A percentile compares a stretch with the other conserved stretches of the same genome.
These are phyloP conservation scores for Torrubiellomyces zombiae DNA, from an alignment of 2,329 filamentous ascomycete genomes.

Conservation along the genomic window DNA sequence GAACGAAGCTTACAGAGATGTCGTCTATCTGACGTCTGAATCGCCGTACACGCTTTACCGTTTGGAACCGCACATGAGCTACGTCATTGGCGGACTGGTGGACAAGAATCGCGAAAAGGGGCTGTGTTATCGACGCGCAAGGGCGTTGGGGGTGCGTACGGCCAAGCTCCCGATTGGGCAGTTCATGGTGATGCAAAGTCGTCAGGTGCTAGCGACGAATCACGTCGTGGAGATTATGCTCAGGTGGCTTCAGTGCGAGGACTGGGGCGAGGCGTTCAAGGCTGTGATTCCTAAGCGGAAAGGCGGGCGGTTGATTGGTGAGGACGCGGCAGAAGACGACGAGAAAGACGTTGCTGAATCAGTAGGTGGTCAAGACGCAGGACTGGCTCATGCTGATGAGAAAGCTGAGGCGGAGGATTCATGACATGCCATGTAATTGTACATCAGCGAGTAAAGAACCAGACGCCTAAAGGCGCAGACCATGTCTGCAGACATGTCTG, in stretches of 20 bases:
- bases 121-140: conserved; percentile 72
- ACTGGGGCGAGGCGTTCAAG: conserved; percentile 85
- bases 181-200: conserved; percentile 78
- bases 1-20: conserved; percentile 19
- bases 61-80: conserved; percentile 75
- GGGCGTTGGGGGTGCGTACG: conserved; percentile 61
- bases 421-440: too few species aligned
- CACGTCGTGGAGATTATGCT: conserved; percentile 97
- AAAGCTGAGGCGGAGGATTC: conserved; percentile 1
- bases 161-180: conserved; percentile 91
- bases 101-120: conserved; percentile 96
- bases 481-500: too few species aligned
- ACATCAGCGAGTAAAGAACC: conserved; percentile 1
- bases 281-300: conserved; percentile 83
- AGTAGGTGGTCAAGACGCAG: too few species aligned
- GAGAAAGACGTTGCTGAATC: conserved; percentile 9
- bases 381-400: conserved; percentile 4
- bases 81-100: conserved; percentile 86
- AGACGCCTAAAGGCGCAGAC: too few species aligned
- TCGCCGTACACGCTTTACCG: conserved; percentile 71
- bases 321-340: conserved; percentile 12
- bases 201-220: conserved; percentile 79
- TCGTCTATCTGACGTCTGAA: conserved; percentile 85
- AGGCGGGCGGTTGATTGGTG: conserved; percentile 48
- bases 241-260: conserved; percentile 72